phyloP scores from a whole-genome alignment of 2,329 filamentous ascomycete species.

The Uncinocarpus reesii region DNA sequence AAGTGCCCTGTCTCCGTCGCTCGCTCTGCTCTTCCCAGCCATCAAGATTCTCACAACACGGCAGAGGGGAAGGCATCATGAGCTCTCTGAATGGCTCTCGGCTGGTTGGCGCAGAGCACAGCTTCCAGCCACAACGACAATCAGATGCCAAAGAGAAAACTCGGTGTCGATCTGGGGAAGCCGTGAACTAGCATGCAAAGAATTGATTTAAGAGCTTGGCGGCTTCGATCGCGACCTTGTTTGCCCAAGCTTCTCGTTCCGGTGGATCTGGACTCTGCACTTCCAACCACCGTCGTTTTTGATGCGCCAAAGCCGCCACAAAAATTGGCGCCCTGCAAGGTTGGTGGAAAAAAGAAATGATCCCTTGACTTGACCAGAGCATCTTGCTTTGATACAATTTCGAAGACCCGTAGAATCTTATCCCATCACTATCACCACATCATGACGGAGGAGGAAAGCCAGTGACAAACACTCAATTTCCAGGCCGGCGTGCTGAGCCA shows the following conservation, averaged over 20 bases:
- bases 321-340: neutral
- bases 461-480: too few species aligned
- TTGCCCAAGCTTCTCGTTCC: neutral
- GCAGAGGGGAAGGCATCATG: neutral
- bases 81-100: neutral
- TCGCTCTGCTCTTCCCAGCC: neutral
- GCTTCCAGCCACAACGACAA: neutral
- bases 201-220: conserved; percentile 5
- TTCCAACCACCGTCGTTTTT: neutral
- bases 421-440: too few species aligned
- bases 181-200: neutral
- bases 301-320: neutral
- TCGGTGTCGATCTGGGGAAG: conserved; percentile 5
- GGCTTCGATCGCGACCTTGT: neutral
- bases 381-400: too few species aligned
- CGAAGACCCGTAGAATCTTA: too few species aligned
- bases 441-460: too few species aligned
- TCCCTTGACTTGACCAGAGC: too few species aligned
- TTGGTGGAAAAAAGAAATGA: neutral
- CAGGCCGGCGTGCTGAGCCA: too few species aligned
- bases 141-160: neutral
- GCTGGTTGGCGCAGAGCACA: neutral
- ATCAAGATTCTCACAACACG: neutral
- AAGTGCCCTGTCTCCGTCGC: neutral
- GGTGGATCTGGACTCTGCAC: neutral